phyloP scores from a whole-genome alignment of 371 early-diverging fungal species.

The Lichtheimia ornata region DNA sequence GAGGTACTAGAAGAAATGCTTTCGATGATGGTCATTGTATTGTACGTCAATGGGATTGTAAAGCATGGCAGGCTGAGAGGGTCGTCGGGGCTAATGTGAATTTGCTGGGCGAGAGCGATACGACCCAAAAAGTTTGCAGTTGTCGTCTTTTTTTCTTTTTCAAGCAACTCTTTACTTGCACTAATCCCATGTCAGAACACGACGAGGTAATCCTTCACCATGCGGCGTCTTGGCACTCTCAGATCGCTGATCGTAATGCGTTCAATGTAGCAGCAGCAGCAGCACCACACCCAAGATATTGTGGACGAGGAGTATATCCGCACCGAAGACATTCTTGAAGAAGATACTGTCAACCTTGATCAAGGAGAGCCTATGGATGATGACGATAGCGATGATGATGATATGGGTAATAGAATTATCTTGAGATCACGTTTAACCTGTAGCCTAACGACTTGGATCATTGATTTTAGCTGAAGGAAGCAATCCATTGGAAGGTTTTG shows the following conservation, averaged over 20 bases:
- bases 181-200: constrained; percentile 3
- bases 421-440: neutral
- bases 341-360: constrained; percentile 13
- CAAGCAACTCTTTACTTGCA: neutral
- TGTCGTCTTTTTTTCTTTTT: neutral
- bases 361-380: constrained; percentile 27
- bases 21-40: too few relatives aligned
- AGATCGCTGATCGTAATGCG: neutral
- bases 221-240: neutral
- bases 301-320: constrained; percentile 28
- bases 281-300: constrained; percentile 12
- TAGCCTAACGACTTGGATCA: too few relatives aligned
- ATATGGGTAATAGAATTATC: neutral
- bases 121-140: too few relatives aligned
- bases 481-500: constrained; percentile 32
- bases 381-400: constrained; percentile 13
- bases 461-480: neutral
- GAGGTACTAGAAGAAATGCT: too few relatives aligned
- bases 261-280: neutral
- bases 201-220: constrained; percentile 3
- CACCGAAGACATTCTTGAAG: constrained; percentile 22
- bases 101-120: too few relatives aligned
- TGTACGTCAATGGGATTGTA: too few relatives aligned
- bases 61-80: too few relatives aligned
- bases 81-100: too few relatives aligned